phyloP scores from a whole-genome alignment of 306 rosid genomes.

The Cucumis hystrix region DNA sequence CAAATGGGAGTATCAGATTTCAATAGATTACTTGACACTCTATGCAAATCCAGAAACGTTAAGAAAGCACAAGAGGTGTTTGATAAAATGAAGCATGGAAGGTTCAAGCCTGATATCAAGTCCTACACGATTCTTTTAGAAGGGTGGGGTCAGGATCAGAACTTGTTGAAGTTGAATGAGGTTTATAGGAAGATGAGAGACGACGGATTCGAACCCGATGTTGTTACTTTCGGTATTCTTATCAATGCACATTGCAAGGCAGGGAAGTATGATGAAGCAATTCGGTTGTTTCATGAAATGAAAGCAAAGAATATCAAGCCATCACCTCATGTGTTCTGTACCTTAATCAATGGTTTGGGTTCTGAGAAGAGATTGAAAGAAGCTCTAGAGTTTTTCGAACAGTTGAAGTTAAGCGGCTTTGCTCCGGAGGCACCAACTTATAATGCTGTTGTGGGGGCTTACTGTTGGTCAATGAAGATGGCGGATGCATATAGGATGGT shows the following conservation, averaged over 20 bases:
- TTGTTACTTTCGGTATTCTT: constrained; percentile 59
- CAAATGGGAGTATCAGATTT: constrained; percentile 43
- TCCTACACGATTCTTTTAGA: constrained; percentile 59
- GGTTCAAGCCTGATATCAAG: constrained; percentile 56
- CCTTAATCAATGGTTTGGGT: constrained; percentile 72
- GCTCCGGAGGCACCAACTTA: constrained; percentile 51
- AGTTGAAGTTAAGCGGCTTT: constrained; percentile 41
- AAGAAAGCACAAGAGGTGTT: constrained; percentile 67
- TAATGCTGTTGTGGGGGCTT: constrained; percentile 84
- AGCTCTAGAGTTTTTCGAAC: constrained; percentile 49
- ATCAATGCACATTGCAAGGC: constrained; percentile 61
- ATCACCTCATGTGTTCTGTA: constrained; percentile 62
- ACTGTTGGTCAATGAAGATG: constrained; percentile 49
- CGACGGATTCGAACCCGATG: constrained; percentile 64
- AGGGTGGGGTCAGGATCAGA: constrained; percentile 78
- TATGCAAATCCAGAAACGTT: constrained; percentile 51
- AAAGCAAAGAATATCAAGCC: constrained; percentile 34
- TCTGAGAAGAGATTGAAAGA: constrained; percentile 56
- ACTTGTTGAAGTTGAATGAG: constrained; percentile 53
- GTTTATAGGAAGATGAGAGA: constrained; percentile 61
- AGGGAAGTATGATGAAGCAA: constrained; percentile 44
- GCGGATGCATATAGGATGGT: constrained; percentile 36
- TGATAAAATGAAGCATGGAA: constrained; percentile 47
- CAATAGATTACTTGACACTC: constrained; percentile 47
- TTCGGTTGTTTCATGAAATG: constrained; percentile 52